phyloP scores from a whole-genome alignment of 2,329 filamentous ascomycete species.

The Grosmannia huntii region DNA sequence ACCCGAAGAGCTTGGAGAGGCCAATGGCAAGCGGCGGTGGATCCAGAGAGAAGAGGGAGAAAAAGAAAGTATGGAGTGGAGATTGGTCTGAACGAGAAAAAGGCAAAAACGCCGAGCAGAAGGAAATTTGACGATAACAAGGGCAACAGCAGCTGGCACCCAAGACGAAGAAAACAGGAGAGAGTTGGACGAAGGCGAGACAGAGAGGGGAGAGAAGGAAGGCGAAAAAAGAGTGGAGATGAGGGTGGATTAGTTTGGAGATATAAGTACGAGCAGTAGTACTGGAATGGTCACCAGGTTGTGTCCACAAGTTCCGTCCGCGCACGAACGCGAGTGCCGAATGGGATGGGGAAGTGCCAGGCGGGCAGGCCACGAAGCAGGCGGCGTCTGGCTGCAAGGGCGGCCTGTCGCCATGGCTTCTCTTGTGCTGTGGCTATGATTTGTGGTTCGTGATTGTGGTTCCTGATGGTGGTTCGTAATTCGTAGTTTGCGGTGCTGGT shows the following conservation, averaged over 20 bases:
- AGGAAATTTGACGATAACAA: not conserved
- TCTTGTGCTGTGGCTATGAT: no score
- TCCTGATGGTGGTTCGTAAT: no score
- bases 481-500: no score
- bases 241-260: conserved; percentile 1
- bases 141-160: not conserved
- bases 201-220: not conserved
- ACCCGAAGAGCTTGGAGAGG: not conserved
- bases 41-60: not conserved
- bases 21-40: not conserved
- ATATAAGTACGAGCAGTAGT: not conserved
- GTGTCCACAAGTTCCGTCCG: not conserved
- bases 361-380: not conserved
- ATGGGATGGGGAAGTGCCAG: not conserved
- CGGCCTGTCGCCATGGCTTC: not conserved
- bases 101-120: not conserved
- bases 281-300: not conserved
- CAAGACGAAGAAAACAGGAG: conserved; percentile 1
- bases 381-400: not conserved
- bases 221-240: conserved; percentile 7
- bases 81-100: conserved; percentile 7
- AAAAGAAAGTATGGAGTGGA: conserved; percentile 8
- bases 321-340: not conserved
- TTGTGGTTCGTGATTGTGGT: no score
- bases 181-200: conserved; percentile 1